phyloP scores from a whole-genome alignment of 1,284 basidiomycete species.

The Cryptococcus sp. region DNA sequence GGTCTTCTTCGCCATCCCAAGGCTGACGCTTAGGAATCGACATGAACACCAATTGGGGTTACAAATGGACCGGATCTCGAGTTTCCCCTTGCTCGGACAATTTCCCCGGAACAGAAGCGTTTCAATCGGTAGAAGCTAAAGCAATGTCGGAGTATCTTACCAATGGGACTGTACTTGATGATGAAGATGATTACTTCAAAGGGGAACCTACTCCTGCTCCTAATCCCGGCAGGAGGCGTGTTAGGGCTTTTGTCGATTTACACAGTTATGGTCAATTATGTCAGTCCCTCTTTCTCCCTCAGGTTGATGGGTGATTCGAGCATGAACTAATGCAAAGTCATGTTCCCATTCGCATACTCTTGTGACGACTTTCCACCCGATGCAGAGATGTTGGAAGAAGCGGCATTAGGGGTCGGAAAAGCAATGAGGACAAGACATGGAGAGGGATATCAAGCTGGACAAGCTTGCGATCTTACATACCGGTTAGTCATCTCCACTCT shows the following conservation, averaged over 20 bases:
- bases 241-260: conserved; percentile 66
- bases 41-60: conserved; percentile 70
- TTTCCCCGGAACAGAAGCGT: conserved; percentile 67
- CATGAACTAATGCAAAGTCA: conserved; percentile 37
- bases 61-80: conserved; percentile 39
- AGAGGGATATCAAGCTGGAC: conserved; percentile 57
- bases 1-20: neutral
- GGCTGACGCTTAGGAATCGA: conserved; percentile 58
- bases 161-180: conserved; percentile 51
- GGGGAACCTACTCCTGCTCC: conserved; percentile 2
- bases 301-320: neutral
- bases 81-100: conserved; percentile 60
- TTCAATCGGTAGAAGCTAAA: conserved; percentile 70
- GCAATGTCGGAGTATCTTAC: conserved; percentile 67
- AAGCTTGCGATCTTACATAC: conserved; percentile 64
- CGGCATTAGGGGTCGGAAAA: conserved; percentile 64
- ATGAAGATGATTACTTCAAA: neutral
- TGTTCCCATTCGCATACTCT: conserved; percentile 68
- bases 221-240: conserved; percentile 44
- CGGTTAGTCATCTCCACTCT: conserved; percentile 47
- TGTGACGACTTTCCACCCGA: conserved; percentile 66
- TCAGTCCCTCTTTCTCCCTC: too few species aligned
- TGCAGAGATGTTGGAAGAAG: conserved; percentile 76
- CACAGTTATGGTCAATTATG: conserved; percentile 79
- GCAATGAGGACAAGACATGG: conserved; percentile 61